Percentiles rank a stretch among this genome's conserved stretches.
These are phyloP conservation scores for Excoecaria cochinchinensis DNA, from an alignment of 345 rosid genomes.

Conservation along the genomic window DNA sequence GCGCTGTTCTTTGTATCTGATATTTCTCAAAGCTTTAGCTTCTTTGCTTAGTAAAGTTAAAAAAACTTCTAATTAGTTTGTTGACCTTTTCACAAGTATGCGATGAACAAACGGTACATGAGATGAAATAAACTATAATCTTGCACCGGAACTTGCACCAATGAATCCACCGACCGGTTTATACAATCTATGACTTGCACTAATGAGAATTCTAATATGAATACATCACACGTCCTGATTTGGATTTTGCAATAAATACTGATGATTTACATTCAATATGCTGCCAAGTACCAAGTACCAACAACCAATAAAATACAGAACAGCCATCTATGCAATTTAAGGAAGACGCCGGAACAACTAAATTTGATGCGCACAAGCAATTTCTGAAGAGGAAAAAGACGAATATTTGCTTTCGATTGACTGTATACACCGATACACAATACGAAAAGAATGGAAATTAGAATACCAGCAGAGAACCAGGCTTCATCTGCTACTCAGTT, in stretches of 20 bases:
- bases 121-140: no score
- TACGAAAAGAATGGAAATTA: neutral
- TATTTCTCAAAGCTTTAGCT: neutral
- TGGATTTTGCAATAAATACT: slow-evolving; percentile 6
- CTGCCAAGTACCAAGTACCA: neutral
- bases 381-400: neutral
- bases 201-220: neutral
- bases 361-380: slow-evolving; percentile 4
- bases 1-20: no score
- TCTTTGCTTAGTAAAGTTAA: neutral
- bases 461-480: neutral
- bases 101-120: no score
- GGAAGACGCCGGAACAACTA: neutral
- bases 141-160: no score
- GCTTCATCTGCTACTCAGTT: slow-evolving; percentile 24
- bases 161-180: neutral
- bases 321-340: neutral
- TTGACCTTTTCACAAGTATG: no score
- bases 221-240: neutral
- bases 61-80: no score
- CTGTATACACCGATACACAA: slow-evolving; percentile 11
- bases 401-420: no score
- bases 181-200: neutral
- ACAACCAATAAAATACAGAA: neutral
- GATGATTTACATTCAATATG: slow-evolving; percentile 6